Conservation (phyloP, 2,329 filamentous ascomycete genomes). For the Venturia pyrina region DNA sequence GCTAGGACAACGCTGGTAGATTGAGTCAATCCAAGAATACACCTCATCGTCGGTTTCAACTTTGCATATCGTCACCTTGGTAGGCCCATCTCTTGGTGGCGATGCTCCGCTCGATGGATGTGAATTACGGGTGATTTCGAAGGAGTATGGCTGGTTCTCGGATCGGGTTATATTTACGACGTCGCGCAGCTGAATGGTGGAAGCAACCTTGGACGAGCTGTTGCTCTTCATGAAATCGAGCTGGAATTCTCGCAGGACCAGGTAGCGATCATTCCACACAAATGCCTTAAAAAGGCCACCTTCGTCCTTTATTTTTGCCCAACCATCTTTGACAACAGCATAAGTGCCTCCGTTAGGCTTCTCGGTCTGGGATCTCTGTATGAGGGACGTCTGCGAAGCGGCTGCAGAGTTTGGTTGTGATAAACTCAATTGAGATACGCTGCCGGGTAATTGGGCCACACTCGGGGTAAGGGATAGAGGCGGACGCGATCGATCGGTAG, state of each 20-base stretch:
- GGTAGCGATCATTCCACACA: slow-evolving; percentile 81
- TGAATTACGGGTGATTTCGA: slow-evolving; percentile 79
- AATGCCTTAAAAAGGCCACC: slow-evolving; percentile 69
- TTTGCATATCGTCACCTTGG: slow-evolving; percentile 78
- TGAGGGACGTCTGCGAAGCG: slow-evolving; percentile 27
- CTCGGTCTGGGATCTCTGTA: slow-evolving; percentile 30
- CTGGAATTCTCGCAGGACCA: slow-evolving; percentile 85
- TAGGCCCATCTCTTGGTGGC: slow-evolving; percentile 69
- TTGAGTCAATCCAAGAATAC: slow-evolving; percentile 98
- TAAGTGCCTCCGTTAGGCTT: slow-evolving; percentile 27
- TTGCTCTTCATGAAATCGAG: slow-evolving; percentile 93
- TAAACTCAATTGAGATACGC: slow-evolving; percentile 69
- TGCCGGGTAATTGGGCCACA: slow-evolving; percentile 60
- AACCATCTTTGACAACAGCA: slow-evolving; percentile 50
- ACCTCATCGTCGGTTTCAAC: slow-evolving; percentile 94
- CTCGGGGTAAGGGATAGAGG: slow-evolving; percentile 71
- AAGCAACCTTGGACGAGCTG: slow-evolving; percentile 69
- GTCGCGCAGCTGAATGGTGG: slow-evolving; percentile 75
- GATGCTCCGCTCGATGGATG: slow-evolving; percentile 48
- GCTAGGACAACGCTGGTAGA: slow-evolving; percentile 90
- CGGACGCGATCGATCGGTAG: slow-evolving; percentile 58
- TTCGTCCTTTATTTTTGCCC: slow-evolving; percentile 83
- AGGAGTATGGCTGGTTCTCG: slow-evolving; percentile 82
- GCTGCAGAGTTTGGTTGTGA: slow-evolving; percentile 44
- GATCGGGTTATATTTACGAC: slow-evolving; percentile 85